A percentile compares a stretch with the other conserved stretches of the same genome.
These are phyloP conservation scores for Lindgomyces ingoldianus DNA, from an alignment of 495 filamentous ascomycete genomes.

Conservation along the genomic window DNA sequence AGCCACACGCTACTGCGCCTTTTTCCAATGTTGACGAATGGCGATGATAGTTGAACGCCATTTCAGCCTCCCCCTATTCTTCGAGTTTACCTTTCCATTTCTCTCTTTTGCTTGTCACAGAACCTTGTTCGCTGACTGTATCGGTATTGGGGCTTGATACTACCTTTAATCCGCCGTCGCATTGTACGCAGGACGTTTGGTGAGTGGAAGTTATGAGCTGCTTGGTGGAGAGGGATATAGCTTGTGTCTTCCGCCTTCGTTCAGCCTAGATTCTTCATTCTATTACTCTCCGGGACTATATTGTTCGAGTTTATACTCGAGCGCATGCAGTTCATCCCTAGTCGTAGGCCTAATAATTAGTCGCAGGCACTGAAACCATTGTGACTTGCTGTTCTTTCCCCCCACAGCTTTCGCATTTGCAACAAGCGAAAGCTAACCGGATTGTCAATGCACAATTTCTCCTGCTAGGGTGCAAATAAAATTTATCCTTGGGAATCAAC, in stretches of 20 bases:
- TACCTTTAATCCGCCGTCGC: slow-evolving; percentile 4
- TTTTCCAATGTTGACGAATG: too few species aligned
- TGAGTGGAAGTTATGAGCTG: not conserved
- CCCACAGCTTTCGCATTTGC: not conserved
- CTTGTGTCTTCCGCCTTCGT: slow-evolving; percentile 1
- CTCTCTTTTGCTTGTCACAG: not conserved
- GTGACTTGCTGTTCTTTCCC: too few species aligned
- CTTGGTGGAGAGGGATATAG: slow-evolving; percentile 1
- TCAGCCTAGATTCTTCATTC: not conserved
- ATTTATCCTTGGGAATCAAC: not conserved
- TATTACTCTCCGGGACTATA: slow-evolving; percentile 7
- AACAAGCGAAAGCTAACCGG: not conserved
- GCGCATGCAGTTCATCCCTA: not conserved
- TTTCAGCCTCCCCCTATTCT: too few species aligned
- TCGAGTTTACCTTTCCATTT: not conserved
- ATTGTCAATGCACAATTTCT: too few species aligned
- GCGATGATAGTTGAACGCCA: too few species aligned
- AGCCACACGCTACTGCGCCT: too few species aligned
- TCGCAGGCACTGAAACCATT: not conserved
- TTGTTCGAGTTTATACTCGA: not conserved
- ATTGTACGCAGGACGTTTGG: slow-evolving; percentile 8
- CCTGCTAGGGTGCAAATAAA: too few species aligned
- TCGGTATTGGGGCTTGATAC: not conserved
- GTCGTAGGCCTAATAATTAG: not conserved
- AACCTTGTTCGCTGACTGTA: not conserved